A percentile compares a stretch with the other conserved stretches of the same genome.
Evolutionary conservation across 2,329 filamentous ascomycete species (phyloP).

Genomic region (Hypoxylon sp.): DNA sequence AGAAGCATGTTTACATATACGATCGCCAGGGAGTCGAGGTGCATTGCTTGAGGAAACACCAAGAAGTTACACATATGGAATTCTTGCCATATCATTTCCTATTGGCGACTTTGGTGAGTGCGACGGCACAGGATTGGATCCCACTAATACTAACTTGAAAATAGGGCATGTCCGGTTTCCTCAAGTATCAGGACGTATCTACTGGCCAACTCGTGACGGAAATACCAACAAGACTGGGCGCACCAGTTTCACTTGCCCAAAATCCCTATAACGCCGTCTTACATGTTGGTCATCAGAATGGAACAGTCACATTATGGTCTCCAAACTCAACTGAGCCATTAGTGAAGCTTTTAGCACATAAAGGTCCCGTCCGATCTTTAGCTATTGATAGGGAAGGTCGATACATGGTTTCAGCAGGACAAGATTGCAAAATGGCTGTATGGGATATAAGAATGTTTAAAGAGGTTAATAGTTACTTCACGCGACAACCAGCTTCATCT

Average conservation of each 20-base stretch:
- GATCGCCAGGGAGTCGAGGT: conserved; percentile 91
- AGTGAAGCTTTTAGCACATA: conserved; percentile 91
- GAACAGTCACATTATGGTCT: conserved; percentile 94
- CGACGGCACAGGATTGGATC: background rate
- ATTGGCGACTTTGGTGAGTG: conserved; percentile 83
- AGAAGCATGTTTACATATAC: conserved; percentile 96
- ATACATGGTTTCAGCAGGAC: conserved; percentile 95
- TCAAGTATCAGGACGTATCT: conserved; percentile 87
- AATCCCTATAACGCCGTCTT: conserved; percentile 94
- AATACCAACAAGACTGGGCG: conserved; percentile 85
- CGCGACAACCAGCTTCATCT: conserved; percentile 84
- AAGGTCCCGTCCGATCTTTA: conserved; percentile 87
- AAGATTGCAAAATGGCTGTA: conserved; percentile 68
- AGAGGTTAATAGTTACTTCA: conserved; percentile 91
- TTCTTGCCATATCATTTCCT: conserved; percentile 98
- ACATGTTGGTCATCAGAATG: conserved; percentile 94
- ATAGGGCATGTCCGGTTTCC: conserved; percentile 81
- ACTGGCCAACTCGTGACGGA: conserved; percentile 92
- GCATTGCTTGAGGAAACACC: conserved; percentile 90
- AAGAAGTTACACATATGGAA: conserved; percentile 93
- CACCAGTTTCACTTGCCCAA: conserved; percentile 85
- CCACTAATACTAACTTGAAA: conserved; percentile 43
- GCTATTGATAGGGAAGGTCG: conserved; percentile 90
- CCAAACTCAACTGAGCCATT: conserved; percentile 89
- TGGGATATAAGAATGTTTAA: conserved; percentile 97